Conservation (phyloP, 768 basidiomycete species). For the Boletus rufocinnamomeus region DNA sequence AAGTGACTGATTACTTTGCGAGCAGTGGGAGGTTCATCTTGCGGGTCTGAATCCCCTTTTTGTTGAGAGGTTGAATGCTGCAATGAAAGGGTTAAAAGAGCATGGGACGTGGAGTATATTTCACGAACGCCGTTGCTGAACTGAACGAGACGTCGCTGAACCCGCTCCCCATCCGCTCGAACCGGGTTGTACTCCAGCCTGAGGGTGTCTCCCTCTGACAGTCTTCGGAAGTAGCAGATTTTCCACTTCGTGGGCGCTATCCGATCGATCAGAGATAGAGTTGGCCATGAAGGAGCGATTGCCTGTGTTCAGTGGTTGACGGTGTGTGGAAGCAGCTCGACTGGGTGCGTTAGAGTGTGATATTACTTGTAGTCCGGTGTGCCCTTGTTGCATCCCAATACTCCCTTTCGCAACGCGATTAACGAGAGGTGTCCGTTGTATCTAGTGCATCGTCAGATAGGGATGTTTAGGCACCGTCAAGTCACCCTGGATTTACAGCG, state of each 20-base stretch:
- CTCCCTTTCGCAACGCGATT: conserved; percentile 44
- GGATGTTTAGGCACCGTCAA: neutral
- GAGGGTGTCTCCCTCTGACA: conserved; percentile 20
- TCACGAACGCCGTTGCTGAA: conserved; percentile 32
- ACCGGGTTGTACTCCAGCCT: conserved; percentile 18
- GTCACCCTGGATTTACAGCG: conserved; percentile 43
- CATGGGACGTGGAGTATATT: neutral
- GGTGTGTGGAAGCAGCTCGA: conserved; percentile 32
- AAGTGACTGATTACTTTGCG: neutral
- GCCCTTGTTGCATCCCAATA: conserved; percentile 37
- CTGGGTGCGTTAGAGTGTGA: conserved; percentile 28
- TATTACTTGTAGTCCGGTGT: conserved; percentile 32
- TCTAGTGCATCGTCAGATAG: conserved; percentile 40
- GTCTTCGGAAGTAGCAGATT: conserved; percentile 48
- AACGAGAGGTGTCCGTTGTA: conserved; percentile 68
- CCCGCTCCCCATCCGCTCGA: conserved; percentile 42
- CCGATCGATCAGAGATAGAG: conserved; percentile 58
- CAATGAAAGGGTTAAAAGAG: neutral
- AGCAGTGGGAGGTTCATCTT: conserved; percentile 18
- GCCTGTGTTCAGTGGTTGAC: conserved; percentile 44
- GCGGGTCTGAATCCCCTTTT: conserved; percentile 53
- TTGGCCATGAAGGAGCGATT: conserved; percentile 48
- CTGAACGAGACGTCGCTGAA: conserved; percentile 25
- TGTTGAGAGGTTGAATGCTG: conserved; percentile 47
- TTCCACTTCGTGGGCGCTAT: conserved; percentile 75